Evolutionary conservation across 331 rosid genomes (phyloP), one percentile per base, ranked within the genome.

Genomic region (Arachis monticola): DNA sequence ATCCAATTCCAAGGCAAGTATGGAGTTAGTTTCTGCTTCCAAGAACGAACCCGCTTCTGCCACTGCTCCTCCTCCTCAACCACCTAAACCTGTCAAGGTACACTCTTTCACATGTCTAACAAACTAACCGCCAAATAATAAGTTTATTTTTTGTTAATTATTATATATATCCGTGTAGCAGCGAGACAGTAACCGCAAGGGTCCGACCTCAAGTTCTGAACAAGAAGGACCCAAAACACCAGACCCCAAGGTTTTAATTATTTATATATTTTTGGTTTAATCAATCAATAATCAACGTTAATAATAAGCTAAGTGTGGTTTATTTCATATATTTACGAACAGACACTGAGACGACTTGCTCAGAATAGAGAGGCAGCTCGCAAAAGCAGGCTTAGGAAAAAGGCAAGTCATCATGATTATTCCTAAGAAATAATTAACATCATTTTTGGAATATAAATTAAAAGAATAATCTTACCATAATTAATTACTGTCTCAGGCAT

Each of bases 311-410:
- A 27, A 27, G 30, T 27, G 30, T 27, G 30, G 30, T 27, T 27
- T 31, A 7, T 45, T 46, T 55, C 5, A 67, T 55, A 75, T 31
- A 73, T 78, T 22, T 46, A 41, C 75, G 51, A 68, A 81, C 85
- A 94, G 99, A 92, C 92, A n/a, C 83, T 94, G 13, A 90, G 99
- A 79, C 87, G 99, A 82, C 96, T 94, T 82, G 99, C 99, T 63
- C 99, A 94, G 89, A 94, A 94, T 88, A 89, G 99, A 73, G 99
- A 94, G 83, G 99, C 99, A 79, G 99, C 99, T 45, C 90, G 97
- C 85, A 94, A 94, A 85, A 94, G 99, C 87, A 89, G 99, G 84
- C 94, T 94, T 38, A 90, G 99, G 69, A 94, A 94, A 82, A 94
- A 94, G 88, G 99, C 86, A 56, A 65, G 73, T 32, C 58, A 30